phyloP scores from a whole-genome alignment of 202 grass and related monocot species.

The Setaria viridis region DNA sequence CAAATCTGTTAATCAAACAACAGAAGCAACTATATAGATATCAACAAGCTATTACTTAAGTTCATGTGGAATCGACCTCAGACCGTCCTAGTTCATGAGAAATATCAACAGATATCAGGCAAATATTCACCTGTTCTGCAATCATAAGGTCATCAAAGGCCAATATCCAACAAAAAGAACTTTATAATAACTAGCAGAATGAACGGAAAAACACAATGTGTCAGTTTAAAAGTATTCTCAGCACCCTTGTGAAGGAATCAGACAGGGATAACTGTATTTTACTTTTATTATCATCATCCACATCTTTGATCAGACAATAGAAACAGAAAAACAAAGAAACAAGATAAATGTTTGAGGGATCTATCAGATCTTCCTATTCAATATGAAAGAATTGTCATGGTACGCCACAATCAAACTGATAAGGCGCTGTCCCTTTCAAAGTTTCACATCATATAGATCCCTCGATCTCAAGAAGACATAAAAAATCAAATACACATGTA shows the following conservation, averaged over 20 bases:
- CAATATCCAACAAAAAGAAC: neutral
- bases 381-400: constrained; percentile 60
- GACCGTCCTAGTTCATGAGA: constrained; percentile 62
- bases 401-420: constrained; percentile 9
- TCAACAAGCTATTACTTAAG: neutral
- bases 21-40: neutral
- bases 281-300: constrained; percentile 56
- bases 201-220: neutral
- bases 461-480: neutral
- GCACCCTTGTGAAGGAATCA: constrained; percentile 59
- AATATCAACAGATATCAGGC: constrained; percentile 39
- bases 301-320: neutral
- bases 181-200: neutral
- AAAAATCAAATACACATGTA: neutral
- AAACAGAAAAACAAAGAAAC: rapidly evolving
- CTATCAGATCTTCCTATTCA: constrained; percentile 81
- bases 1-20: neutral
- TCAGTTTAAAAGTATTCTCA: constrained; percentile 52
- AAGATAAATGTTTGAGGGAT: neutral
- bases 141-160: constrained; percentile 60
- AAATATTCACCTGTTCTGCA: constrained; percentile 36
- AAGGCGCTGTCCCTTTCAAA: constrained; percentile 42
- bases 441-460: constrained; percentile 58
- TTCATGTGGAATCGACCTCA: constrained; percentile 15
- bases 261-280: constrained; percentile 64